Evolutionary conservation across 768 basidiomycete species (phyloP).

Genomic region (Crepidotus variabilis): DNA sequence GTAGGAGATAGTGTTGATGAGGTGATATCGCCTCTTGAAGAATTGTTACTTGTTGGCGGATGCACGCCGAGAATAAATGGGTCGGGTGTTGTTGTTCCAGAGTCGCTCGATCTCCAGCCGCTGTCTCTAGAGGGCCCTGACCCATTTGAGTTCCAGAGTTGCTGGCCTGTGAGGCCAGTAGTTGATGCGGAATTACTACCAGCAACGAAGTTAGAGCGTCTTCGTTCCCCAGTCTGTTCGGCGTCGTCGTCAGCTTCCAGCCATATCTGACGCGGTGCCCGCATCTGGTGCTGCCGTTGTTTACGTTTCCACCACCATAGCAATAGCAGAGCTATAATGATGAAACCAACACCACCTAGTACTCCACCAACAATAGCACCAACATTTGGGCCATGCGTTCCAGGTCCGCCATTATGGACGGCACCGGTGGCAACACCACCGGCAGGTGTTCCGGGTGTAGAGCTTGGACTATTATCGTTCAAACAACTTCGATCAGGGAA

Average conservation of each 20-base stretch:
- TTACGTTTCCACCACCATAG: constrained; percentile 51
- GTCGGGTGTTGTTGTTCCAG: no score
- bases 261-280: constrained; percentile 41
- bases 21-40: neutral
- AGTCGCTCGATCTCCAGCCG: no score
- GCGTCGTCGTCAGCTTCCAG: constrained; percentile 54
- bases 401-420: constrained; percentile 25
- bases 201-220: neutral
- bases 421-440: constrained; percentile 68
- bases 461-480: constrained; percentile 61
- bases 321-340: constrained; percentile 35
- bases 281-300: constrained; percentile 32
- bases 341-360: constrained; percentile 46
- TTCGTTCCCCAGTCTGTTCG: constrained; percentile 28
- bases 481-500: constrained; percentile 53
- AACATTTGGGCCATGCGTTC: constrained; percentile 30
- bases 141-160: no score
- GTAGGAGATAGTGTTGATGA: neutral
- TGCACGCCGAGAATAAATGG: no score
- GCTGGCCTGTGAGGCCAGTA: neutral
- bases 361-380: constrained; percentile 58
- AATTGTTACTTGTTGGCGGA: no score
- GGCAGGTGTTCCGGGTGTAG: constrained; percentile 74
- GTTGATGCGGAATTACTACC: neutral
- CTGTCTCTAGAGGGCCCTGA: no score